These are phyloP conservation scores for Penicillium sp. DNA, from an alignment of 2,329 filamentous ascomycete genomes.

Conservation along the genomic window DNA sequence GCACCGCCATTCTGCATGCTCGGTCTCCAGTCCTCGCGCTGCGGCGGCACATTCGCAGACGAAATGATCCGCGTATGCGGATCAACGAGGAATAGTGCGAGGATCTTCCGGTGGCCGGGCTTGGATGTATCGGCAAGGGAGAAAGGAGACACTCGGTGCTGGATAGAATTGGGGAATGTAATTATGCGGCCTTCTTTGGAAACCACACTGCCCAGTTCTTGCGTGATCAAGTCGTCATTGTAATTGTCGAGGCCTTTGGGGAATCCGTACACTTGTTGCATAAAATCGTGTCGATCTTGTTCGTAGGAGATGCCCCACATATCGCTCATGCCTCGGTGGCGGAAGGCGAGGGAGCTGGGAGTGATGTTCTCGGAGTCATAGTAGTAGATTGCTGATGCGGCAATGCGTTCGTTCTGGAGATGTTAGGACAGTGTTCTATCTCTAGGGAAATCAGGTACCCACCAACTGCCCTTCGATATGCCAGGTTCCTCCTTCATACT, in stretches of 20 bases:
- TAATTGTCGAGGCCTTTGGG: slow-evolving; percentile 28
- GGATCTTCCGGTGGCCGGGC: slow-evolving; percentile 60
- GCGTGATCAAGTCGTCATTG: slow-evolving; percentile 3
- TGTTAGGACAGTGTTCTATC: too few relatives aligned
- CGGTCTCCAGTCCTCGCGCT: slow-evolving; percentile 41
- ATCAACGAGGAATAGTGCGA: slow-evolving; percentile 64
- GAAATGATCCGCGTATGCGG: slow-evolving; percentile 57
- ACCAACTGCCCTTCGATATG: slow-evolving; percentile 52
- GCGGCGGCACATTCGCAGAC: slow-evolving; percentile 56
- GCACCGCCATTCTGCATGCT: not conserved
- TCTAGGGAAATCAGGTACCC: not conserved
- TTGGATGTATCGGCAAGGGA: slow-evolving; percentile 53
- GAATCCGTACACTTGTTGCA: slow-evolving; percentile 16
- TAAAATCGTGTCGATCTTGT: slow-evolving; percentile 16
- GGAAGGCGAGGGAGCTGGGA: slow-evolving; percentile 55
- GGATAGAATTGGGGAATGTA: slow-evolving; percentile 41
- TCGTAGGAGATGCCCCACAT: slow-evolving; percentile 33
- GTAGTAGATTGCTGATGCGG: slow-evolving; percentile 65
- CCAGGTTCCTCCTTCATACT: slow-evolving; percentile 52
- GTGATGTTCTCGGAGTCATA: slow-evolving; percentile 65
- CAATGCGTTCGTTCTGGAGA: slow-evolving; percentile 61
- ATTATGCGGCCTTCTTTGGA: slow-evolving; percentile 17
- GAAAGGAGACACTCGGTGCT: slow-evolving; percentile 59
- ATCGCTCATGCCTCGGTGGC: slow-evolving; percentile 40
- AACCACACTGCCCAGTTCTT: slow-evolving; percentile 20